Percentiles rank a stretch among this genome's conserved stretches.
phyloP scores from a whole-genome alignment of 2,329 filamentous ascomycete genomes.

The Xylariales sp. region DNA sequence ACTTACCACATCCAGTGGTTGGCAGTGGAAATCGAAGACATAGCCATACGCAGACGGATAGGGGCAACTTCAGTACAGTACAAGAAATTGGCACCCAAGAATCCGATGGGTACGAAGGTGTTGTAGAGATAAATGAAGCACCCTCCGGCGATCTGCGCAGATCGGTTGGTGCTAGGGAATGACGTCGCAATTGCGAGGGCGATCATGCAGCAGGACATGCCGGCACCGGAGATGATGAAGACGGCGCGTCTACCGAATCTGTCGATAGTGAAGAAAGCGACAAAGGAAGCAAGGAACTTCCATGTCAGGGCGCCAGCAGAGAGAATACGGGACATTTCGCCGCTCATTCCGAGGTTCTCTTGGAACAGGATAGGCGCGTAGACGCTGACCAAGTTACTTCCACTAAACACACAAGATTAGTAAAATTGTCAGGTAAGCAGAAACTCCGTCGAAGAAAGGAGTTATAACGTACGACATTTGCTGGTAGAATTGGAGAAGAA shows the following conservation, averaged over 20 bases:
- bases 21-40: slow-evolving; percentile 52
- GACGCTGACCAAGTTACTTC: slow-evolving; percentile 42
- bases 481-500: slow-evolving; percentile 45
- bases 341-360: slow-evolving; percentile 33
- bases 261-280: slow-evolving; percentile 46
- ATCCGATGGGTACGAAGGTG: slow-evolving; percentile 56
- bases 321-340: slow-evolving; percentile 34
- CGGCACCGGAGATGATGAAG: slow-evolving; percentile 46
- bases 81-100: slow-evolving; percentile 55
- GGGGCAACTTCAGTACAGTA: slow-evolving; percentile 57
- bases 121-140: slow-evolving; percentile 58
- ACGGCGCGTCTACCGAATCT: slow-evolving; percentile 43
- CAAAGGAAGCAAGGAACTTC: slow-evolving; percentile 36
- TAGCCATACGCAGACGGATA: slow-evolving; percentile 44
- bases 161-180: slow-evolving; percentile 37
- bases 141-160: slow-evolving; percentile 45
- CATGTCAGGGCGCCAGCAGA: slow-evolving; percentile 48
- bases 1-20: slow-evolving; percentile 46
- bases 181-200: slow-evolving; percentile 48
- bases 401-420: slow-evolving; percentile 26
- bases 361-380: slow-evolving; percentile 38
- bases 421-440: slow-evolving; percentile 6
- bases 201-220: slow-evolving; percentile 52
- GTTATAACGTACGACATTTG: slow-evolving; percentile 33
- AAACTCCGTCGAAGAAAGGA: background rate